Percentiles rank a stretch among this genome's conserved stretches.
These are phyloP conservation scores for Tricholoma matsutake DNA, from an alignment of 768 basidiomycete species.

Conservation along the genomic window DNA sequence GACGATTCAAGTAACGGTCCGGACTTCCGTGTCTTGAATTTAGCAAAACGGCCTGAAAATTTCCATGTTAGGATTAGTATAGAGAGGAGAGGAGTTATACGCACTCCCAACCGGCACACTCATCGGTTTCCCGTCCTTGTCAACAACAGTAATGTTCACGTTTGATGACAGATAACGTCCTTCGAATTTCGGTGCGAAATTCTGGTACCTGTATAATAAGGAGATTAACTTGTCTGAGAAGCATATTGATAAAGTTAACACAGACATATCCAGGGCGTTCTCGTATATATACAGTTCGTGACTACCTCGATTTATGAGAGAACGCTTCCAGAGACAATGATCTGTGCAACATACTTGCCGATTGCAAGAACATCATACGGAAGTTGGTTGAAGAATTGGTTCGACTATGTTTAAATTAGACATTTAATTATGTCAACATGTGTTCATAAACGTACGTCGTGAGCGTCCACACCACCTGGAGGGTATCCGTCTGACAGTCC, in stretches of 20 bases:
- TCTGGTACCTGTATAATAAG: conserved; percentile 43
- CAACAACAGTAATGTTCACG: conserved; percentile 73
- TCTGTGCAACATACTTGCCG: conserved; percentile 59
- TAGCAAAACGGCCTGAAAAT: conserved; percentile 51
- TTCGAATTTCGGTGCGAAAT: conserved; percentile 62
- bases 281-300: conserved; percentile 82
- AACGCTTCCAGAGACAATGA: neutral
- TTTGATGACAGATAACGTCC: conserved; percentile 84
- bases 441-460: conserved; percentile 47
- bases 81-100: neutral
- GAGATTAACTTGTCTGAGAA: neutral
- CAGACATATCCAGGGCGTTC: conserved; percentile 64
- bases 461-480: conserved; percentile 65
- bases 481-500: conserved; percentile 78
- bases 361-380: conserved; percentile 83
- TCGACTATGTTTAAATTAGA: conserved; percentile 44
- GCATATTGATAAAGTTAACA: neutral
- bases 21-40: conserved; percentile 73
- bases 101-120: conserved; percentile 38
- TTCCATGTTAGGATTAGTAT: neutral
- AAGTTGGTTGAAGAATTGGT: conserved; percentile 66
- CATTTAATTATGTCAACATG: neutral
- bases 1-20: conserved; percentile 10
- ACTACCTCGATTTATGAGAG: conserved; percentile 28
- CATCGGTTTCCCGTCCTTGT: conserved; percentile 34